A percentile compares a stretch with the other conserved stretches of the same genome.
Evolutionary conservation across 441 rosid genomes (phyloP).

Genomic region (Populus hybrid): DNA sequence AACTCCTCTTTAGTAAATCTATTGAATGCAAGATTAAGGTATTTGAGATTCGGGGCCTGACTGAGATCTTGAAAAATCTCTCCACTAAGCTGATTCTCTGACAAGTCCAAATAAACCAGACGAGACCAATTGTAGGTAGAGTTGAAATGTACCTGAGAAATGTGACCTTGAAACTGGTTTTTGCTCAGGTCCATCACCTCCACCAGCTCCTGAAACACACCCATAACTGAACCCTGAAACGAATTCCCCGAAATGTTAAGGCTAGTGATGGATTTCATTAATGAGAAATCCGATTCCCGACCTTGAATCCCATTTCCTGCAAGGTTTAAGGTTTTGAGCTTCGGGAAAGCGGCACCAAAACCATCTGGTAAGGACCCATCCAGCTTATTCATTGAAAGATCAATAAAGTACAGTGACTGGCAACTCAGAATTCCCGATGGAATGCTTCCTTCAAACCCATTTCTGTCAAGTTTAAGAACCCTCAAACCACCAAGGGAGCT

Average conservation of each 20-base stretch:
- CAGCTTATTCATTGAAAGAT: constrained; percentile 70
- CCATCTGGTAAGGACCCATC: constrained; percentile 67
- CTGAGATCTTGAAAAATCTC: constrained; percentile 48
- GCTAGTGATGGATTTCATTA: constrained; percentile 47
- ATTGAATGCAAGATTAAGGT: constrained; percentile 76
- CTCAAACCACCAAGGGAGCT: constrained; percentile 56
- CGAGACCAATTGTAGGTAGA: constrained; percentile 50
- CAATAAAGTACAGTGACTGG: constrained; percentile 50
- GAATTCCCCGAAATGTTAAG: constrained; percentile 70
- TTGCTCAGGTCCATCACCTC: constrained; percentile 67
- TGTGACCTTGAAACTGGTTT: constrained; percentile 76
- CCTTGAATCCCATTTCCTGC: constrained; percentile 67
- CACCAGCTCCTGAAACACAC: constrained; percentile 42
- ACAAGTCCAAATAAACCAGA: constrained; percentile 76
- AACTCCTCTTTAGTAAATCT: constrained; percentile 58
- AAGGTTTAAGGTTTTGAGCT: constrained; percentile 59
- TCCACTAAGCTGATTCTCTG: constrained; percentile 83
- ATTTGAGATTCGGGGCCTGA: constrained; percentile 50
- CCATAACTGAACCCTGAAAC: constrained; percentile 62
- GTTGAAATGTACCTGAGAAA: constrained; percentile 73
- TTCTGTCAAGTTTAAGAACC: constrained; percentile 54
- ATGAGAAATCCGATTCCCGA: constrained; percentile 43
- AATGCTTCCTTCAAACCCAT: constrained; percentile 54
- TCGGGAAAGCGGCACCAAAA: constrained; percentile 68
- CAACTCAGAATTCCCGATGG: constrained; percentile 58